Conservation (phyloP, 163 green algal genomes). For the Chlorella variabilis region DNA sequence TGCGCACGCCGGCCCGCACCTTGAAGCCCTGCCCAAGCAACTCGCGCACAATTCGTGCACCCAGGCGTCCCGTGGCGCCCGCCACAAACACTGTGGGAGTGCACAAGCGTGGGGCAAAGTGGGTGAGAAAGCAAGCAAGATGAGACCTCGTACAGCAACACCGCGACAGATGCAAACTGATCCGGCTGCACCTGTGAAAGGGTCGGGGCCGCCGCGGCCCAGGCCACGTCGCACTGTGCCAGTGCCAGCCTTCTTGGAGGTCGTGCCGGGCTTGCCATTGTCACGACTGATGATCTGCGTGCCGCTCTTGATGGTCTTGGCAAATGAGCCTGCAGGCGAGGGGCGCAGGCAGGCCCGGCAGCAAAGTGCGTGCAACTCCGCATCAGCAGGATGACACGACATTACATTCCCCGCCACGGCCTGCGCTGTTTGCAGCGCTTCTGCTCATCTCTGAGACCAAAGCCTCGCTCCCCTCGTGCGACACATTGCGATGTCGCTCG, state of each 20-base stretch:
- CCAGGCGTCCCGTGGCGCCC: conserved; percentile 80
- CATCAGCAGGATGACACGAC: no score
- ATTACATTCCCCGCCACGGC: no score
- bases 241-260: not conserved
- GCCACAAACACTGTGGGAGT: conserved; percentile 85
- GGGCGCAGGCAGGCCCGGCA: no score
- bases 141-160: no score
- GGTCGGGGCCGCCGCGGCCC: conserved; percentile 17
- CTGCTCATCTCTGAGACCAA: no score
- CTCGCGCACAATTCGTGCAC: conserved; percentile 74
- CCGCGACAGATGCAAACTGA: no score
- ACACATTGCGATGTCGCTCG: no score
- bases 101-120: not conserved
- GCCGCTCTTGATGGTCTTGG: conserved; percentile 29
- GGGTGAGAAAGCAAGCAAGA: no score
- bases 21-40: conserved; percentile 65
- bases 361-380: no score
- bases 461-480: no score
- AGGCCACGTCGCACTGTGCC: conserved; percentile 9
- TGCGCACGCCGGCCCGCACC: conserved; percentile 73
- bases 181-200: conserved; percentile 28
- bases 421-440: no score
- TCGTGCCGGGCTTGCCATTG: not conserved
- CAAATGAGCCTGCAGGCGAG: not conserved
- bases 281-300: conserved; percentile 9